phyloP scores from a whole-genome alignment of 768 basidiomycete species.

The Leccinum fibrillosum region DNA sequence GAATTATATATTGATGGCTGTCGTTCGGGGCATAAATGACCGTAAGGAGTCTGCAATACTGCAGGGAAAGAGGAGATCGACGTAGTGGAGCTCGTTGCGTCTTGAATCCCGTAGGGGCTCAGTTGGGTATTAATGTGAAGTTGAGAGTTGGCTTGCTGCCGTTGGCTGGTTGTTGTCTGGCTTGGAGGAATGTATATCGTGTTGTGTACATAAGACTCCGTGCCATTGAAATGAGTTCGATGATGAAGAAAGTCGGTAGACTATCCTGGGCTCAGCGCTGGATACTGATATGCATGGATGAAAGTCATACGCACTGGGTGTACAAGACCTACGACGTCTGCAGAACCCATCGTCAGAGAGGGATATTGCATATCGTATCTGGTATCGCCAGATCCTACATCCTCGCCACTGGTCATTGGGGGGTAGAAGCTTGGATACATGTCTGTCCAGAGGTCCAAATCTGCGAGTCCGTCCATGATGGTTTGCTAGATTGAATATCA shows the following conservation, averaged over 20 bases:
- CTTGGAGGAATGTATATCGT: background rate
- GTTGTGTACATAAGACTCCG: background rate
- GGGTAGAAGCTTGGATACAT: constrained; percentile 1
- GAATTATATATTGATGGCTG: constrained; percentile 9
- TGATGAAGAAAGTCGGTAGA: background rate
- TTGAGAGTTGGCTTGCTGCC: constrained; percentile 5
- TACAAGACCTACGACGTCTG: background rate
- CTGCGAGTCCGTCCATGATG: constrained; percentile 14
- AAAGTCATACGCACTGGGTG: constrained; percentile 12
- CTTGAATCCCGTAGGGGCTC: background rate
- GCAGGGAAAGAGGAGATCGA: constrained; percentile 10
- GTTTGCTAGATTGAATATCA: background rate
- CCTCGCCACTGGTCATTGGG: background rate
- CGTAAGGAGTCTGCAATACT: constrained; percentile 10
- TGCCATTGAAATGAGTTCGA: background rate
- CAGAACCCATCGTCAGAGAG: background rate
- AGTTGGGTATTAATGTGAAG: constrained; percentile 23
- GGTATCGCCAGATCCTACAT: background rate
- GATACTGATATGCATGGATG: background rate
- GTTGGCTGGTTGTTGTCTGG: background rate
- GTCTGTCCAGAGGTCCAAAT: constrained; percentile 4
- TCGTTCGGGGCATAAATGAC: background rate
- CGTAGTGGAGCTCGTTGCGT: constrained; percentile 15
- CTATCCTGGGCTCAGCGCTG: constrained; percentile 11
- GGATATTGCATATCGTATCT: background rate